Evolutionary conservation across 1,139 yeast genomes (phyloP), one percentile per base, ranked within the genome.

Genomic region (Sugiyamaella japonica): DNA sequence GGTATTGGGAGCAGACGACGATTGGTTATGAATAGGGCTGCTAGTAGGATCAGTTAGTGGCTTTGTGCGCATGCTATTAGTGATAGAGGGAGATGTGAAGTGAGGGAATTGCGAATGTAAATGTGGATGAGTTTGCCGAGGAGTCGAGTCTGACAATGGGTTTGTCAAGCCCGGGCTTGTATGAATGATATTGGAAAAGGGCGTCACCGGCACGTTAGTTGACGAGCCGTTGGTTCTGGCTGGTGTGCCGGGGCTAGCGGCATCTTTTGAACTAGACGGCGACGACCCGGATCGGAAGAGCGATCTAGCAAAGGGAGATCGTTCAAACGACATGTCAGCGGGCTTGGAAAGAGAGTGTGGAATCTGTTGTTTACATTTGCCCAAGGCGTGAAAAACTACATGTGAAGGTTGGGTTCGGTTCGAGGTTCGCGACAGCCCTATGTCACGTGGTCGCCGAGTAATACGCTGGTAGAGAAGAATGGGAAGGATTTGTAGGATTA

Each of bases 261-360:
- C 32, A 12, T 12, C 38, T 16, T 38, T 38, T 20, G 6, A 20
- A 20, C 5, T 3, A 9, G 51, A 48, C 7, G 52, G 46, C 7
- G 51, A 48, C 29, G 42, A 34, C 25, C 68, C 68, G 7, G 67
- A 61, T 50, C 53, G 54, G 50, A 61, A 65, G 38, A 64, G 58
- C 8, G 67, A 62, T 45, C 59, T 56, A 28, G 66, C 66, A 57
- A 65, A 66, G 7, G 66, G 59, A 20, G 69, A 63, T 25, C 61
- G 56, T 29, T 64, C 66, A 55, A 63, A 63, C 25, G 67, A 60
- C 73, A 64, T 65, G 16, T 12, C 37, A 13, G 10, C 9, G 29
- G 3, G 32, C 8, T 25, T 12, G 13, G 3, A 2, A 13, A 2
- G 16, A n/a, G 12, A 34, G 38, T 34, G 7, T 34, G 15, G 13